Evolutionary conservation across 202 grass and related monocot genomes (phyloP), one percentile per base, ranked within the genome.

Genomic region (Brachypodium distachyon): DNA sequence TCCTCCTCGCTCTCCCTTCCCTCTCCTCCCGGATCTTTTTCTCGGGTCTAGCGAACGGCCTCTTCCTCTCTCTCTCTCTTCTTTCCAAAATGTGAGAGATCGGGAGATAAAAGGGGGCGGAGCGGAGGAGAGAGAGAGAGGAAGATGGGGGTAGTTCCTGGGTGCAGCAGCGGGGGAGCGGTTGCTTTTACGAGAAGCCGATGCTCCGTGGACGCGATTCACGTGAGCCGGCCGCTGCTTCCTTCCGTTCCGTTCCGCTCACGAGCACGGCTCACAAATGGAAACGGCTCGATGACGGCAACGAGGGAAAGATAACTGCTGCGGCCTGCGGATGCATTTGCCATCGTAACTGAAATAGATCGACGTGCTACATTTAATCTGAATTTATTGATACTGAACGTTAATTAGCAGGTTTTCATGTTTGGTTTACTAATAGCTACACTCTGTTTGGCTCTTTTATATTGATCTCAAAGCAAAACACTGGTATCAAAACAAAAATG

Each of bases 11-110:
- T 36, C 10, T 9, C 11, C 59, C 33, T 13, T 21, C n/a, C 47
- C 17, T n/a, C 53, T 61, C 47, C 33, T 40, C 61, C 17, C 49
- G 84, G 46, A 11, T 83, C 22, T 44, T 81, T n/a, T 58, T 36
- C 69, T 74, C 31, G 48, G 80, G 54, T 11, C 19, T 4, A 6
- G 31, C 23, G 58, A 58, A 53, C 16, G 57, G 71, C 25, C 32
- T 50, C 62, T 70, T 25, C 44, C 40, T 51, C 48, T 89, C 64
- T 72, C 56, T 85, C 57, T 74, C 38, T 83, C 83, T 68, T 54
- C 83, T 79, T 83, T 49, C 70, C 63, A 87, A 90, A 87, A 84
- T 76, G 76, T 33, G 79, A 41, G 79, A 87, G 84, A 83, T 83
- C 70, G 82, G 77, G 86, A 70, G 86, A 85, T 89, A 85, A 89